A percentile compares a stretch with the other conserved stretches of the same genome.
Conservation (phyloP, 805 yeast genomes). For the Torulaspora gathmanii region DNA sequence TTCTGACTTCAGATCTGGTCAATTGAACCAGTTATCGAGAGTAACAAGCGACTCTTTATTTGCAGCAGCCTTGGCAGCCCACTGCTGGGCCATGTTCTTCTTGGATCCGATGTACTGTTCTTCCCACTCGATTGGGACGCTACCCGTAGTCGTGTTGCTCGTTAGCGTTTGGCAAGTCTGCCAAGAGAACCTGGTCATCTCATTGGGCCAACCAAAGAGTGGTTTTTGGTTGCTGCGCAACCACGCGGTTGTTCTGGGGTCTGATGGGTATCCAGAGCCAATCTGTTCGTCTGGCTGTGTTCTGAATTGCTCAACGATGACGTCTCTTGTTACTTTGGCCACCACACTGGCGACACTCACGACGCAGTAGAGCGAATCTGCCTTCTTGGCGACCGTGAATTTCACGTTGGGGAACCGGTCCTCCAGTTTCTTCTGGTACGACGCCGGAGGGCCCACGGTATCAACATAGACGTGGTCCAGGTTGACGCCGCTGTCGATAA, state of each 20-base stretch:
- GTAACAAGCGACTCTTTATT: conserved; percentile 15
- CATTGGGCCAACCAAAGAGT: conserved; percentile 79
- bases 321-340: conserved; percentile 93
- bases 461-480: conserved; percentile 78
- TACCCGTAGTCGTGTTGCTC: conserved; percentile 36
- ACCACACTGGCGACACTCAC: conserved; percentile 94
- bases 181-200: conserved; percentile 85
- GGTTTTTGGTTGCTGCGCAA: conserved; percentile 56
- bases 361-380: conserved; percentile 86
- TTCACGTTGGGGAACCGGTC: conserved; percentile 61
- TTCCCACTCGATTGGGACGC: conserved; percentile 57
- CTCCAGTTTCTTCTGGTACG: conserved; percentile 73
- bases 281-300: conserved; percentile 36
- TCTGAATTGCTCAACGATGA: conserved; percentile 33
- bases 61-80: conserved; percentile 14
- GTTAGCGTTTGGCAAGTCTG: conserved; percentile 80
- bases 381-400: conserved; percentile 87
- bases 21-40: conserved; percentile 27
- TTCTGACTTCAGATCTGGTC: background rate
- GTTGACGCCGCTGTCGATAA: conserved; percentile 56
- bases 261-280: conserved; percentile 96
- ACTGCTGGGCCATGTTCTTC: conserved; percentile 27
- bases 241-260: conserved; percentile 83
- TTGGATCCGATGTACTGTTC: conserved; percentile 38
- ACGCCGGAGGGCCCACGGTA: conserved; percentile 92